Conservation (phyloP, 2,329 filamentous ascomycete genomes). For the Pseudogymnoascus sp. region DNA sequence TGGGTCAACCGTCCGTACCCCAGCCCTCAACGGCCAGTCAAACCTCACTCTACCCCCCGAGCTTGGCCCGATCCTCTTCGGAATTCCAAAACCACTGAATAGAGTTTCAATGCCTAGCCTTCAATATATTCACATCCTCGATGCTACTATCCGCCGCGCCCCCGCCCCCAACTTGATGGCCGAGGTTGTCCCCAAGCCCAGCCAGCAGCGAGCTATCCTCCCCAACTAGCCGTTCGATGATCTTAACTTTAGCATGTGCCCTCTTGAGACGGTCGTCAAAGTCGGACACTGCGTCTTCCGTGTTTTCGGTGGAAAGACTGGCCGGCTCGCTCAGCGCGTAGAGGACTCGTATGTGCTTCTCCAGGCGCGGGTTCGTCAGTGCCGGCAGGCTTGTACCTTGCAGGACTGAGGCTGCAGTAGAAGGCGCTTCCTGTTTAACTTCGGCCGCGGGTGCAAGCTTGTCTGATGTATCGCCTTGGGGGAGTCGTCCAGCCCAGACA, state of each 20-base stretch:
- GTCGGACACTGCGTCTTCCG: conserved; percentile 80
- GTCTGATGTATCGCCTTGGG: conserved; percentile 17
- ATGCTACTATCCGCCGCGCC: conserved; percentile 36
- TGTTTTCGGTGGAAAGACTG: conserved; percentile 72
- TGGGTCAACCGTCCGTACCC: background rate
- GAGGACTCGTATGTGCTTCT: conserved; percentile 68
- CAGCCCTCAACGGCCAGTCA: background rate
- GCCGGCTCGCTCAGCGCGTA: conserved; percentile 72
- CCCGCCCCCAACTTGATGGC: conserved; percentile 11
- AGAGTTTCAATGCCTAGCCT: conserved; percentile 25
- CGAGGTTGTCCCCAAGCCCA: conserved; percentile 10
- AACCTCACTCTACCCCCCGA: background rate
- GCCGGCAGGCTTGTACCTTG: conserved; percentile 33
- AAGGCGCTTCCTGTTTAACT: conserved; percentile 26
- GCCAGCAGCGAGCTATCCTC: conserved; percentile 32
- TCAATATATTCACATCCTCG: conserved; percentile 39
- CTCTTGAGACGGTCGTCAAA: conserved; percentile 84
- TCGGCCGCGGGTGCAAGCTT: conserved; percentile 10
- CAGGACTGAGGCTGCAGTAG: conserved; percentile 15
- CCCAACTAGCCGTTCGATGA: conserved; percentile 66
- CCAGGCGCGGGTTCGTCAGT: conserved; percentile 56
- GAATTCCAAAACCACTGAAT: background rate
- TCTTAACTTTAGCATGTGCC: conserved; percentile 73
- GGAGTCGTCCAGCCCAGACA: conserved; percentile 74
- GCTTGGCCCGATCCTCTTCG: background rate